phyloP scores from a whole-genome alignment of 140 eudicot species.

The Bidens hawaiensis region DNA sequence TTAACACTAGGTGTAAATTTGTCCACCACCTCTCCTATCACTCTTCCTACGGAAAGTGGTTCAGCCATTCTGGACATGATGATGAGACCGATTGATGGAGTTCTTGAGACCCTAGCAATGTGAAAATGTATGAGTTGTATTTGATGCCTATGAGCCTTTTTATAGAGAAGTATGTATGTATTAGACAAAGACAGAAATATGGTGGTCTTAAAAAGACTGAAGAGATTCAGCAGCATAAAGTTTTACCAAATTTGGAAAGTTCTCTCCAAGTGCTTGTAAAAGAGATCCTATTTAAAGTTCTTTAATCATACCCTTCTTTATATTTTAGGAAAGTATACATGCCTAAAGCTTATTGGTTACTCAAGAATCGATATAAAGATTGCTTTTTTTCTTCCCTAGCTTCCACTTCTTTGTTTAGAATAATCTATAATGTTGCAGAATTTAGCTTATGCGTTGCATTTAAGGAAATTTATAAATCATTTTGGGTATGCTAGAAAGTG shows the following conservation, averaged over 20 bases:
- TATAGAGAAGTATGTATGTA: slow-evolving; percentile 40
- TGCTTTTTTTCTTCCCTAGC: not conserved
- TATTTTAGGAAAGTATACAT: slow-evolving; percentile 18
- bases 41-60: slow-evolving; percentile 69
- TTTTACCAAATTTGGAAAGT: slow-evolving; percentile 14
- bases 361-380: slow-evolving; percentile 28
- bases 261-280: slow-evolving; percentile 15
- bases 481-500: slow-evolving; percentile 6
- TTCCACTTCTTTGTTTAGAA: not conserved
- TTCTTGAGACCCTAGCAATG: slow-evolving; percentile 8
- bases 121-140: slow-evolving; percentile 34
- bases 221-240: slow-evolving; percentile 21
- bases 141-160: slow-evolving; percentile 26
- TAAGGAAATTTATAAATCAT: slow-evolving; percentile 14
- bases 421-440: not conserved
- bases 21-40: slow-evolving; percentile 92
- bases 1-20: slow-evolving; percentile 65
- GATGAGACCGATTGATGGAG: not conserved
- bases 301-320: slow-evolving; percentile 13
- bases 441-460: slow-evolving; percentile 21
- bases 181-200: not conserved
- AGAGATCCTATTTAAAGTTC: slow-evolving; percentile 24
- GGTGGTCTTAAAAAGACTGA: slow-evolving; percentile 12
- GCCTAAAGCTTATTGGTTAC: slow-evolving; percentile 33
- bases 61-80: slow-evolving; percentile 43